These are phyloP conservation scores for Saccharomyces hybrid DNA, from an alignment of 1,139 yeast species.

Conservation along the genomic window DNA sequence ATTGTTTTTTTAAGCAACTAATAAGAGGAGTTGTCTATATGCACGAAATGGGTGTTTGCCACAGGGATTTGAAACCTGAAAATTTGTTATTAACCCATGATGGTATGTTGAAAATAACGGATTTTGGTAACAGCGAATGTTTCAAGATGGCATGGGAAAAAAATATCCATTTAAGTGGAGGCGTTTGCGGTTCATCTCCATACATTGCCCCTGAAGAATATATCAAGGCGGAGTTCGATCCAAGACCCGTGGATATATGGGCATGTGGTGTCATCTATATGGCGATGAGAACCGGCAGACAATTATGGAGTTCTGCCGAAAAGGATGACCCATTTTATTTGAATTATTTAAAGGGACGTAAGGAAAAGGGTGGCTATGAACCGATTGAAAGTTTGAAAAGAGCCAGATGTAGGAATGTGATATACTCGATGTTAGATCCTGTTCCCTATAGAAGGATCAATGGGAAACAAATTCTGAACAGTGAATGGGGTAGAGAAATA, in stretches of 20 bases:
- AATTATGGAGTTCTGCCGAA: conserved; percentile 82
- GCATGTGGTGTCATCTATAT: conserved; percentile 93
- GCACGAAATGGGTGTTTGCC: conserved; percentile 97
- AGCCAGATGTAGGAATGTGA: conserved; percentile 83
- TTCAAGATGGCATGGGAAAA: conserved; percentile 96
- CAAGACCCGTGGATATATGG: conserved; percentile 92
- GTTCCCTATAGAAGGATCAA: conserved; percentile 80
- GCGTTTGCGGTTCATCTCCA: conserved; percentile 84
- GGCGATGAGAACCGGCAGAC: conserved; percentile 98
- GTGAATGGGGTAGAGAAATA: conserved; percentile 95
- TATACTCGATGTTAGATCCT: conserved; percentile 88
- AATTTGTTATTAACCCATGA: conserved; percentile 71
- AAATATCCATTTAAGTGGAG: conserved; percentile 74
- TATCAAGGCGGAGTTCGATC: conserved; percentile 67
- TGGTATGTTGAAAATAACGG: conserved; percentile 83
- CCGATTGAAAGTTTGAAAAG: conserved; percentile 81
- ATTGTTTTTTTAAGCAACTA: conserved; percentile 89
- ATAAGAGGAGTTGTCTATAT: conserved; percentile 87
- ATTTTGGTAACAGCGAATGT: conserved; percentile 94
- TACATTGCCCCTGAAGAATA: conserved; percentile 97
- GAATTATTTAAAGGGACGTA: conserved; percentile 67
- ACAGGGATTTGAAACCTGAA: conserved; percentile 92
- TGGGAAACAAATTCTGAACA: conserved; percentile 77
- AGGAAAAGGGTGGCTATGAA: conserved; percentile 77
- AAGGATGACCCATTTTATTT: conserved; percentile 73